Evolutionary conservation across 2,329 filamentous ascomycete genomes (phyloP).

Genomic region (Paraphoma chrysanthemicola): DNA sequence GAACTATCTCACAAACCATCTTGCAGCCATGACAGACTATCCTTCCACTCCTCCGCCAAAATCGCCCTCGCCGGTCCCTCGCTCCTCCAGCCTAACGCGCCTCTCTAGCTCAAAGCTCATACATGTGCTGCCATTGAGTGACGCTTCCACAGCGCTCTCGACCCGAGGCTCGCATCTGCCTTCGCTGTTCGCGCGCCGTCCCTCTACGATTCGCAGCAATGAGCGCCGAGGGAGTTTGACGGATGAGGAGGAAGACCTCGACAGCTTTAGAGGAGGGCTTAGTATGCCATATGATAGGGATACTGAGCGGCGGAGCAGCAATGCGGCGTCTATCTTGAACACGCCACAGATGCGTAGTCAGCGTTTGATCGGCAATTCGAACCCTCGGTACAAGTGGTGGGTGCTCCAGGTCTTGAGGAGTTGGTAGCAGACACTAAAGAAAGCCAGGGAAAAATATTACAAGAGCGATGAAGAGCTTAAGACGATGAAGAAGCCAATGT

Average conservation of each 20-base stretch:
- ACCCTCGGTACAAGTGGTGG: conserved; percentile 78
- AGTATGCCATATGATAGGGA: conserved; percentile 44
- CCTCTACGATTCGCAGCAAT: conserved; percentile 38
- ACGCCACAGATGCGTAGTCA: conserved; percentile 78
- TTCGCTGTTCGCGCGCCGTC: conserved; percentile 38
- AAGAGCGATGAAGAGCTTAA: conserved; percentile 78
- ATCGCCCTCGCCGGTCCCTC: conserved; percentile 24
- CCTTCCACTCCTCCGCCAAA: conserved; percentile 21
- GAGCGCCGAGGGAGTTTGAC: conserved; percentile 39
- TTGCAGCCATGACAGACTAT: conserved; percentile 24
- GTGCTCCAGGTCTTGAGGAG: too few relatives aligned
- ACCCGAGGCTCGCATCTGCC: conserved; percentile 55
- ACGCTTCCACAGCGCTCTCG: conserved; percentile 43
- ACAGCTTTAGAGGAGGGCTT: conserved; percentile 33
- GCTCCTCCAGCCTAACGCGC: conserved; percentile 38
- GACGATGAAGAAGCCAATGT: conserved; percentile 74
- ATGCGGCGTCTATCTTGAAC: conserved; percentile 52
- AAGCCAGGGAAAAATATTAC: conserved; percentile 73
- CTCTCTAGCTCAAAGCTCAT: conserved; percentile 48
- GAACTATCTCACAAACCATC: neutral
- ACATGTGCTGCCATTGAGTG: conserved; percentile 46
- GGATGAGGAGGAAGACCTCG: conserved; percentile 42
- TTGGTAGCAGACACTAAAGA: too few relatives aligned
- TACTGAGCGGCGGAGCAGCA: conserved; percentile 49
- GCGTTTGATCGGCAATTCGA: conserved; percentile 86